Conservation (phyloP, 1,139 yeast genomes). For the Wickerhamomyces sp. region DNA sequence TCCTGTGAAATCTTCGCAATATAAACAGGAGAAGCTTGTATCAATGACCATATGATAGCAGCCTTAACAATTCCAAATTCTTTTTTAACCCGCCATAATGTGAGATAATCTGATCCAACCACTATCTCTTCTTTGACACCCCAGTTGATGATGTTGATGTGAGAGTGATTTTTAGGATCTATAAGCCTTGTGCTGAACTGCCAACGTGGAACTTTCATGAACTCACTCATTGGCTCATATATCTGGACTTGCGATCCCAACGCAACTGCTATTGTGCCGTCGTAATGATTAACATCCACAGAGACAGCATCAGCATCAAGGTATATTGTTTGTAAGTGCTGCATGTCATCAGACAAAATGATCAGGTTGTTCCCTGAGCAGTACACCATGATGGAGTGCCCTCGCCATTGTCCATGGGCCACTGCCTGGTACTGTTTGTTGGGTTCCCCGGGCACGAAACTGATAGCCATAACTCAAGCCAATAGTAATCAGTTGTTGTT, state of each 20-base stretch:
- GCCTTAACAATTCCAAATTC: conserved; percentile 40
- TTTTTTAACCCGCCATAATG: conserved; percentile 48
- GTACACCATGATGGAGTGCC: conserved; percentile 62
- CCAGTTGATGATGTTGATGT: conserved; percentile 60
- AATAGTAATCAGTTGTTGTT: not conserved
- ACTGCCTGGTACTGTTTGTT: conserved; percentile 52
- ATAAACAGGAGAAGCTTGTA: conserved; percentile 55
- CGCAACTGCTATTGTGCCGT: conserved; percentile 48
- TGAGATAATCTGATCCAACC: conserved; percentile 53
- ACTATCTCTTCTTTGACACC: conserved; percentile 59
- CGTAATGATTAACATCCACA: conserved; percentile 54
- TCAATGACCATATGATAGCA: conserved; percentile 47
- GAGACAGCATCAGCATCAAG: conserved; percentile 62
- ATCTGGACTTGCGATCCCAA: conserved; percentile 29
- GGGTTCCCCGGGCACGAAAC: conserved; percentile 85
- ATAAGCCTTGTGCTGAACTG: conserved; percentile 1
- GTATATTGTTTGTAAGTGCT: conserved; percentile 71
- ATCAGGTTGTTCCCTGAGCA: conserved; percentile 88
- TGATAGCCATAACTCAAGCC: conserved; percentile 44
- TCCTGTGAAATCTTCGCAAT: conserved; percentile 56
- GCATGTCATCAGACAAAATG: conserved; percentile 46
- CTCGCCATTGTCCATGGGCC: conserved; percentile 65
- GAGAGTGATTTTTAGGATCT: conserved; percentile 23
- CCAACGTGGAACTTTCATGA: conserved; percentile 30
- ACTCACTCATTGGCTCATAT: conserved; percentile 36